Conservation (phyloP, 495 filamentous ascomycete genomes). For the Hypoxylon intermedium region DNA sequence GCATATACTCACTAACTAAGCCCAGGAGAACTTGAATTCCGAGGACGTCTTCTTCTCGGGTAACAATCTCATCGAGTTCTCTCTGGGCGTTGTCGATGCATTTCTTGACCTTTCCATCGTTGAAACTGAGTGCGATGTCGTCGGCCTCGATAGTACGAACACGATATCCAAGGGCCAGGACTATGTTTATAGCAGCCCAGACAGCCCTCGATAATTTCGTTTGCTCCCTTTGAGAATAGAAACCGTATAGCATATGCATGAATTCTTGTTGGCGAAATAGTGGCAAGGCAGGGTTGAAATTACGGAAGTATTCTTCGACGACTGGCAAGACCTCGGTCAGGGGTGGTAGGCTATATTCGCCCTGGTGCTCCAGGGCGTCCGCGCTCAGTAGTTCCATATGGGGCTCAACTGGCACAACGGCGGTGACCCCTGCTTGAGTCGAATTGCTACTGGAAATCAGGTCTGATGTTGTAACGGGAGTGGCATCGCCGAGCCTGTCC, state of each 20-base stretch:
- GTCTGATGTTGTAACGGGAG: neutral
- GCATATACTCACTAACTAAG: slow-evolving; percentile 34
- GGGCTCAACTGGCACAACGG: neutral
- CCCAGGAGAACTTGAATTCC: slow-evolving; percentile 43
- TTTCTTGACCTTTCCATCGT: slow-evolving; percentile 29
- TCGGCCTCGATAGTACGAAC: slow-evolving; percentile 16
- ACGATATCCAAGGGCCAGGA: slow-evolving; percentile 41
- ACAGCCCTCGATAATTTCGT: slow-evolving; percentile 26
- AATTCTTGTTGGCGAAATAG: slow-evolving; percentile 40
- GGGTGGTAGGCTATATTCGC: slow-evolving; percentile 28
- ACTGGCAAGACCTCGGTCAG: slow-evolving; percentile 38
- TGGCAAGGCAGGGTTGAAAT: slow-evolving; percentile 44
- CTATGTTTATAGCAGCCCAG: slow-evolving; percentile 43
- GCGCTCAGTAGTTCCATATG: neutral
- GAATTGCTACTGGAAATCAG: neutral
- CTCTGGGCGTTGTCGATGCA: slow-evolving; percentile 44
- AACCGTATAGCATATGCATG: slow-evolving; percentile 37
- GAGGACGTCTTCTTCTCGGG: slow-evolving; percentile 40
- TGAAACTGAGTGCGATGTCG: slow-evolving; percentile 25
- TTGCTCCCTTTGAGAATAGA: slow-evolving; percentile 28
- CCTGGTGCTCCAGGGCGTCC: neutral
- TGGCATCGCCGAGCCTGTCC: slow-evolving; percentile 33
- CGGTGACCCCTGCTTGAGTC: neutral
- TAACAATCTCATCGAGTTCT: slow-evolving; percentile 42
- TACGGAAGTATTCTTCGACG: slow-evolving; percentile 40